Base-by-base conservation (phyloP, 164 flowering plant species). In the Chloranthus sessilifolius region DNA sequence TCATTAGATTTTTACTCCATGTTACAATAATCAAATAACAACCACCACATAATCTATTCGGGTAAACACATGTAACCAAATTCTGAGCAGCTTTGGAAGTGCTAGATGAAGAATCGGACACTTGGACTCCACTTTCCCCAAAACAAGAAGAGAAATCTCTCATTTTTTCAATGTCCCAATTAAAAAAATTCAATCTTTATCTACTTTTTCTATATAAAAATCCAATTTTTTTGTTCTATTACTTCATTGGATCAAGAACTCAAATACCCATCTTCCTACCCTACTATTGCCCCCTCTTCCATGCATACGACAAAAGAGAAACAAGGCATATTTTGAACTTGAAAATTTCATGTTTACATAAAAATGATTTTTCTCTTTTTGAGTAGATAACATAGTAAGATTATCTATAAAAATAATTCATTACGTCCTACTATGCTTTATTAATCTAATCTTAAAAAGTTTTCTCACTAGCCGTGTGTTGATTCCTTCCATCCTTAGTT, bases 131-230 rank as follows among this genome's bases (percentile, higher is more conserved):
- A 64, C 50, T 74, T 50, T 74, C 75, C 44, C 68, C 72, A 56
- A 70, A 74, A 65, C 78, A 74, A 3, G 78, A 70, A 43, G 78
- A 72, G 35, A 74, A 74, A 47, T 70, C 78, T 36, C 70, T 67
- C 78, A 74, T 74, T 42, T 3, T 57, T 27, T 38, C 16, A 17
- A n/a, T n/a, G n/a, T n/a, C n/a, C n/a, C n/a, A 42, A 29, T 30
- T 17, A 21, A 8, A 36, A 34, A 33, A 33, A 24, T 9, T 23
- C 2, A 12, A 43, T 26, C 10, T 25, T 11, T 22, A 16, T 14
- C 27, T 31, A 16, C 22, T 12, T 7, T 22, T 15, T n/a, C n/a
- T 3, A 34, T 22, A 25, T 35, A 26, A 23, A 21, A 43, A 21
- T 26, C 49, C 26, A 2, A 42, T 25, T 43, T 41, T 30, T 54